Base-by-base conservation (phyloP, 768 basidiomycete genomes). In the Termitomyces sp. region DNA sequence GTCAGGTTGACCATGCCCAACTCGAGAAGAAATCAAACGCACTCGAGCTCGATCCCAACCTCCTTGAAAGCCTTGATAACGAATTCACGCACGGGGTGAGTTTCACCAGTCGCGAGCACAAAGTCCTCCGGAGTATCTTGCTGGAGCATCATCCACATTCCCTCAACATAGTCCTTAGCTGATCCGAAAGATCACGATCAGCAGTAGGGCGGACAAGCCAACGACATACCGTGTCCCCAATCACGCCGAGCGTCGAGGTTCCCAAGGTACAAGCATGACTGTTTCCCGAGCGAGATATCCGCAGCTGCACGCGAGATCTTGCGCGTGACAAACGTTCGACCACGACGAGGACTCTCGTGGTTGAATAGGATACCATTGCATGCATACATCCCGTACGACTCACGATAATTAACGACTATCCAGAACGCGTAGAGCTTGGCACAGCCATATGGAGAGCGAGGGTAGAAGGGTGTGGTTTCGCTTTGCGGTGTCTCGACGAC, bases 361-460 rank as follows among this genome's bases (percentile, higher is more conserved):
- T 98, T 97, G 85, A 97, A 98, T 63, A 98, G 73, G 67, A 98
- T 98, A 47, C 95, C 95, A 71, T 97, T 97, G 72, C 91, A 94
- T 17, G 94, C 91, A 73, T 85, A 95, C 89, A 98, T 94, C 61
- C 88, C 91, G 67, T 98, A 98, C 45, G 94, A 87, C 74, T 98
- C 95, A 56, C 94, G 83, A 72, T 94, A 94, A 74, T 94, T 94
- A 65, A 92, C 86, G 37, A 85, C 86, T 71, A 94, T 91, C 89
- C 89, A 94, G 71, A 85, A 93, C 23, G 86, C 89, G 67, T 94
- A 94, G 45, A 98, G 78, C 76, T 98, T 98, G 42, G 95, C 95
- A 56, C 89, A 92, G 44, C 96, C 95, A 66, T 98, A 98, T 0
- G 95, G 95, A 49, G 89, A 91, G 55, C 95, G 90, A n/a, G 95